Base-by-base conservation (phyloP, 345 rosid species). In the Odontarrhena argentea region DNA sequence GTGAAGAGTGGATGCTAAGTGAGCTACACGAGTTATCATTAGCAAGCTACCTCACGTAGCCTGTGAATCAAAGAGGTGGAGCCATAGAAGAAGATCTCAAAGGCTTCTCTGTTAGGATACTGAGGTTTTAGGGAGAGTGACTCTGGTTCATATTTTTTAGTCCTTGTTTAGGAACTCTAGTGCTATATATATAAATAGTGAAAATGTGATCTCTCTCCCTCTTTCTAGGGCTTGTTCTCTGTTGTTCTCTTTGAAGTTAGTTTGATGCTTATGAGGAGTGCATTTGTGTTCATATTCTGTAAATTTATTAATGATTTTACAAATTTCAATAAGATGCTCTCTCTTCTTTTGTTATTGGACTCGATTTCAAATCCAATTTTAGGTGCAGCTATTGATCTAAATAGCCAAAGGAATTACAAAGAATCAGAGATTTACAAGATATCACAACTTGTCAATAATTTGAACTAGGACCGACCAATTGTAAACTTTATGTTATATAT, bases 1-100 rank as follows among this genome's bases (percentile, higher is more conserved):
- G 95, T 28, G 97, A 91, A 73, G 95, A 91, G 69, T 91, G 97
- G 97, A 91, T 91, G 96, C 82, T 91, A 51, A 83, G 88, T 1
- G 98, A 92, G 69, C 81, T 88, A 48, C 97, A 91, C 13, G 97
- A 88, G 79, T 78, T 88, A 24, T 85, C 93, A 4, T 73, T 91
- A 67, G 87, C 82, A 2, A 82, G 92, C 77, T 76, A 48, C 13
- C 76, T 71, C 46, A 66, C 82, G 65, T 87, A 83, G 47, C 0
- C 14, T 9, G 12, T 36, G 44, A 22, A 18, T 8, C 3, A 63
- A 14, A 35, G 10, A 64, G 35, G 37, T 42, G 52, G 22, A 65
- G 49, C 25, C 60, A 65, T 18, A 55, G 63, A 67, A 66, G 53
- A 66, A 45, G 55, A 55, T 32, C 8, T 32, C 7, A 36, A 55